Base-by-base conservation (phyloP, 441 rosid species). In the Erodium moschatum region DNA sequence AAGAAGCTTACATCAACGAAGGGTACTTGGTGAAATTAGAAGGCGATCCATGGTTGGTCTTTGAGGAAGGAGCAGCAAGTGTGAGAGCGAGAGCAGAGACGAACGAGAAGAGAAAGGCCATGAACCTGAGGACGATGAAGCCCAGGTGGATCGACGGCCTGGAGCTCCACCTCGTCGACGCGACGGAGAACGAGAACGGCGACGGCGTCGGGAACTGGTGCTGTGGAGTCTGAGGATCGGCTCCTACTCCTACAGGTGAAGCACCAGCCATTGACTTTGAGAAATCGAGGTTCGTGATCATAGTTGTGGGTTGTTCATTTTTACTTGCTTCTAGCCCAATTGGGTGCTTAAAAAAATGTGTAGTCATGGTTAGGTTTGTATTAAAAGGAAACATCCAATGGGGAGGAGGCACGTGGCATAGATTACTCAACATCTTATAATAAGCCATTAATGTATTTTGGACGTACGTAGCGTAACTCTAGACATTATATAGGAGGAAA, bases 191-290 rank as follows among this genome's bases (percentile, higher is more conserved):
- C 12, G 88, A 77, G 81, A 83, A 86, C 0, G 86, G 84, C 0
- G 91, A 85, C 48, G 93, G 91, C 5, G 86, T 82, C 5, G 81
- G 87, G 72, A 84, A 74, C 15, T 71, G 76, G 5, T 72, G 77
- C 67, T 33, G 38, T 33, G 66, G 84, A 7, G 75, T 0, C 13
- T 15, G 71, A 68, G 77, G 72, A 76, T 33, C 72, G 18, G 68
- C 65, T 35, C 83, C 65, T 3, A 50, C 65, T 35, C 83, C 65
- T 3, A 50, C 31, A 1, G 87, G 79, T 2, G 86, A 79, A 44
- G 76, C 75, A 64, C 72, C 77, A 0, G 77, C 79, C 85, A 83
- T 80, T 9, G 77, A 67, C 66, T 78, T 60, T 58, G 48, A 24
- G 18, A 12, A 12, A n/a, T 50, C 1, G 1, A 33, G 58, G 54